Evolutionary conservation across 805 yeast species (phyloP).

Genomic region (Sugiyamaella americana): DNA sequence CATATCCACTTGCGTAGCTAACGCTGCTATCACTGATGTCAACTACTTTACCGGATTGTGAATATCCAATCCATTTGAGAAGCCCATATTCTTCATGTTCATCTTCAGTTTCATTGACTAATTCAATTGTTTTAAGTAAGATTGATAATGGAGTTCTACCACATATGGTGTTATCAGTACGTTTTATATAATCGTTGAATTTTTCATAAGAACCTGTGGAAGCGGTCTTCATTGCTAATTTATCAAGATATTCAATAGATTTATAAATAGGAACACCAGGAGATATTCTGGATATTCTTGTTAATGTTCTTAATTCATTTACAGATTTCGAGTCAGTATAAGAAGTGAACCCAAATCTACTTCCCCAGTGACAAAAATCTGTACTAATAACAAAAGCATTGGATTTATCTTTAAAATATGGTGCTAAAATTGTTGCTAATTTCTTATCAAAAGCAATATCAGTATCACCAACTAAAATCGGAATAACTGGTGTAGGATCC

Average conservation of each 20-base stretch:
- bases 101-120: constrained; percentile 15
- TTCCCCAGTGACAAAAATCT: constrained; percentile 96
- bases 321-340: constrained; percentile 33
- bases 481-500: constrained; percentile 44
- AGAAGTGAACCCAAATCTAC: constrained; percentile 52
- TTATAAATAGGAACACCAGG: constrained; percentile 49
- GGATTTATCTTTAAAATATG: constrained; percentile 47
- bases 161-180: constrained; percentile 85
- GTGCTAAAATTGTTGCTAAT: constrained; percentile 45
- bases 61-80: constrained; percentile 71
- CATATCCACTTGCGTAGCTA: constrained; percentile 84
- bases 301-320: constrained; percentile 22
- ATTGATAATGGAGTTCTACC: constrained; percentile 80
- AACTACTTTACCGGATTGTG: constrained; percentile 60
- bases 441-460: constrained; percentile 39
- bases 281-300: constrained; percentile 19
- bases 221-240: constrained; percentile 58
- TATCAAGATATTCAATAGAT: constrained; percentile 71
- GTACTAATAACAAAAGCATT: constrained; percentile 75
- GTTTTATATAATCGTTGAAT: constrained; percentile 63
- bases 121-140: constrained; percentile 50
- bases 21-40: constrained; percentile 64
- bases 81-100: constrained; percentile 23
- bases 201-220: constrained; percentile 46
- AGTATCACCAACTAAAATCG: constrained; percentile 70